Percentiles rank a stretch among this genome's conserved stretches.
phyloP scores from a whole-genome alignment of 2,329 filamentous ascomycete genomes.

The Trichoderma pleuroti region DNA sequence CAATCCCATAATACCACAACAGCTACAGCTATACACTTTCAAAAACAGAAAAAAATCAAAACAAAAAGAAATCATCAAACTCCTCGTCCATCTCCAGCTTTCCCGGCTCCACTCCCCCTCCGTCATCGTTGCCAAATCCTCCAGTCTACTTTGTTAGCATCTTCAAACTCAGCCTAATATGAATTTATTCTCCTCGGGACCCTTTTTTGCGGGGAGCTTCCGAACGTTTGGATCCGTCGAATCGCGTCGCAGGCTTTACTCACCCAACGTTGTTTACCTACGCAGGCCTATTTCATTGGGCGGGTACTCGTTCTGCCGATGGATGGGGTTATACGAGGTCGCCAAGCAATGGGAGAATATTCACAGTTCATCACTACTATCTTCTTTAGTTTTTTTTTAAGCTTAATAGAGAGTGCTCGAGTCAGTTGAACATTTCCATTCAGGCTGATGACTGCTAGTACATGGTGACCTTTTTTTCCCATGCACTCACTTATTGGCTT shows the following conservation, averaged over 20 bases:
- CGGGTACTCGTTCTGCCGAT: neutral
- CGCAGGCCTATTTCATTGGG: neutral
- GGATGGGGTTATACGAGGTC: neutral
- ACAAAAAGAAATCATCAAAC: neutral
- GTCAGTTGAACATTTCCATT: neutral
- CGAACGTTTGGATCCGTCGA: constrained; percentile 5
- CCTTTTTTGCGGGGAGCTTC: neutral
- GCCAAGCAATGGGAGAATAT: neutral
- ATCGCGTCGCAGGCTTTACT: constrained; percentile 2
- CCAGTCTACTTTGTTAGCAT: neutral
- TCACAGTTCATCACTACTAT: neutral
- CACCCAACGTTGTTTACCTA: neutral
- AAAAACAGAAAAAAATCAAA: neutral
- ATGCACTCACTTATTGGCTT: neutral
- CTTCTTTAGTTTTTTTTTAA: neutral
- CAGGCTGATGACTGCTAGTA: neutral
- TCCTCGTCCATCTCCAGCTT: neutral
- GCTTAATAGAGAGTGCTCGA: neutral
- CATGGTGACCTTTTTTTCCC: neutral
- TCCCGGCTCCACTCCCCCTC: constrained; percentile 4
- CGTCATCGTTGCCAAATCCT: constrained; percentile 10
- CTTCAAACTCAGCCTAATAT: constrained; percentile 6
- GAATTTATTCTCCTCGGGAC: neutral
- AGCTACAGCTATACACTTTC: neutral
- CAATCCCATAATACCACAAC: no score